Conservation (phyloP, 176 grass and related monocot genomes). For the Raddia distichophylla region DNA sequence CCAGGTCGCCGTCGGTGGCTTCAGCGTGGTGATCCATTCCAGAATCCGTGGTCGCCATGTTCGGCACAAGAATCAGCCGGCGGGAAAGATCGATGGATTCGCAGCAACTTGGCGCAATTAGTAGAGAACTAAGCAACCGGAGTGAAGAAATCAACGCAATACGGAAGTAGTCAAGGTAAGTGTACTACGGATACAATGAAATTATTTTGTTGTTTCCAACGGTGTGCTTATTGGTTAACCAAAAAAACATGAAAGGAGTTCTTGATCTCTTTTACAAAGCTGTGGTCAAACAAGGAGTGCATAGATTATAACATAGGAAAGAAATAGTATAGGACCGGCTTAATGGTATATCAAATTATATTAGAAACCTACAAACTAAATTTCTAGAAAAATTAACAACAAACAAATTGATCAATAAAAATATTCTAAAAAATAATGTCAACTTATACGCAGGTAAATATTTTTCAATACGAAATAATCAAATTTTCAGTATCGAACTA, state of each 20-base stretch:
- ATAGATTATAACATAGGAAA: neutral
- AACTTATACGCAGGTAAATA: no score
- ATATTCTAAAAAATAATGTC: no score
- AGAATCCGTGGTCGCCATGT: conserved; percentile 9
- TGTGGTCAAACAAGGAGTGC: neutral
- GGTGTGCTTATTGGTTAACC: neutral
- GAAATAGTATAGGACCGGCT: no score
- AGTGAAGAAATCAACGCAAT: neutral
- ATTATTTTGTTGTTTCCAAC: neutral
- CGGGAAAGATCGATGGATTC: neutral
- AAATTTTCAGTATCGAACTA: no score
- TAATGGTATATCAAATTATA: no score
- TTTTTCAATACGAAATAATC: no score
- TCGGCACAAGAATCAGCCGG: neutral
- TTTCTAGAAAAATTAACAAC: no score
- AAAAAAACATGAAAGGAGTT: neutral
- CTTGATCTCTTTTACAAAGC: neutral
- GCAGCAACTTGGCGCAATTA: neutral
- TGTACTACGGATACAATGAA: neutral
- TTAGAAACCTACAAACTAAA: no score
- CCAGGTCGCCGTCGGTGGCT: neutral
- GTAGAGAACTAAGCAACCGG: neutral
- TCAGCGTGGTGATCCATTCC: neutral
- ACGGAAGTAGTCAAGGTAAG: conserved; percentile 28
- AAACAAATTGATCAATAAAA: no score